A percentile compares a stretch with the other conserved stretches of the same genome.
Conservation (phyloP, 768 basidiomycete genomes). For the Tulasnella sp. region DNA sequence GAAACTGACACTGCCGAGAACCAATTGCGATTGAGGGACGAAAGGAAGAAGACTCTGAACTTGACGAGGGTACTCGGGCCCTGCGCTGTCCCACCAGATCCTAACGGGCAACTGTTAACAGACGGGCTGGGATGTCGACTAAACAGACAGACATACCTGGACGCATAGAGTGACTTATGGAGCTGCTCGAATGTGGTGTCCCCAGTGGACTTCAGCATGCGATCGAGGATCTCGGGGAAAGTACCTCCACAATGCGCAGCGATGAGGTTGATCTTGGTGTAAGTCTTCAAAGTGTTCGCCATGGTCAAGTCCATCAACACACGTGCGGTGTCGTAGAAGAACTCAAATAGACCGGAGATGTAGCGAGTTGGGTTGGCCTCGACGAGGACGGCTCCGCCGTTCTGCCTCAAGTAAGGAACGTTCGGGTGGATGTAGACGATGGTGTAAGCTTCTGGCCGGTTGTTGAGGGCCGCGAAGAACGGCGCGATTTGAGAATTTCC, state of each 20-base stretch:
- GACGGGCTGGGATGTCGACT: no score
- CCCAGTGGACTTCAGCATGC: slow-evolving; percentile 9
- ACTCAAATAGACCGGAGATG: not conserved
- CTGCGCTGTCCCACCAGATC: slow-evolving; percentile 14
- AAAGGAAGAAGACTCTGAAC: slow-evolving; percentile 5
- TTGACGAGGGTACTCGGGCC: slow-evolving; percentile 9
- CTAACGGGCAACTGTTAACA: no score
- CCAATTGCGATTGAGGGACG: slow-evolving; percentile 9
- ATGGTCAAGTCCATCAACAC: slow-evolving; percentile 10
- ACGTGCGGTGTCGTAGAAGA: slow-evolving; percentile 15
- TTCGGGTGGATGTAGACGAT: slow-evolving; percentile 12
- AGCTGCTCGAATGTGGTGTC: not conserved
- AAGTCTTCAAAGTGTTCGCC: not conserved
- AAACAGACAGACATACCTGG: not conserved
- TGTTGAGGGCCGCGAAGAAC: slow-evolving; percentile 6
- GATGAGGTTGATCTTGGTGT: slow-evolving; percentile 10
- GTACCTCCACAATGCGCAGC: slow-evolving; percentile 9
- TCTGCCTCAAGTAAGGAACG: slow-evolving; percentile 1
- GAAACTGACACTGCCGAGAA: slow-evolving; percentile 5
- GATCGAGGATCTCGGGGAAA: slow-evolving; percentile 10
- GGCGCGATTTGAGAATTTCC: slow-evolving; percentile 6
- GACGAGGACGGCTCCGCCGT: not conserved
- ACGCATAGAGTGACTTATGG: slow-evolving; percentile 5
- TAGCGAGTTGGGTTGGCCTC: slow-evolving; percentile 12
- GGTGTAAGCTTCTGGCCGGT: not conserved